phyloP scores from a whole-genome alignment of 208 protist species.

The Acanthamoeba rhysodes region DNA sequence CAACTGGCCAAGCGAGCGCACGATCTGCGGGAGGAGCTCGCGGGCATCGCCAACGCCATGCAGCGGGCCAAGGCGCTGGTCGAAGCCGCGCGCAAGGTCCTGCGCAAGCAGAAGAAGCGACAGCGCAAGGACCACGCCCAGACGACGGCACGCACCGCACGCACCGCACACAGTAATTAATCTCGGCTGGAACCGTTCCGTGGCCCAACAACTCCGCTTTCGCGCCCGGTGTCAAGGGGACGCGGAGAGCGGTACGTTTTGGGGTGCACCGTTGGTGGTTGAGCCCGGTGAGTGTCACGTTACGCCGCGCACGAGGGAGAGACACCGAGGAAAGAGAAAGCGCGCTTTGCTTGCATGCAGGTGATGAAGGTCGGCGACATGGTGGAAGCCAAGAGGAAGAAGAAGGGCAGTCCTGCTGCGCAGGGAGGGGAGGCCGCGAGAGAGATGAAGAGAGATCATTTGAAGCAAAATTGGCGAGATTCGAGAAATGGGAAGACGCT shows the following conservation, averaged over 20 bases:
- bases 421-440: too few relatives aligned
- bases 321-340: background rate
- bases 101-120: conserved; percentile 31
- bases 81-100: conserved; percentile 47
- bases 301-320: too few relatives aligned
- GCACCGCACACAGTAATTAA: background rate
- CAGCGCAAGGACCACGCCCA: background rate
- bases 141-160: too few relatives aligned
- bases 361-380: background rate
- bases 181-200: too few relatives aligned
- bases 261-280: too few relatives aligned
- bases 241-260: too few relatives aligned
- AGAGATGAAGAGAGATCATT: background rate
- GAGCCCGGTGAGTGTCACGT: too few relatives aligned
- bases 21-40: background rate
- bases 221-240: too few relatives aligned
- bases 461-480: conserved; percentile 27
- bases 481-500: background rate
- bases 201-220: too few relatives aligned
- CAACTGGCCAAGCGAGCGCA: background rate
- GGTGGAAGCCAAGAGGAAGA: background rate
- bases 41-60: background rate
- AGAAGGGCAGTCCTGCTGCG: background rate
- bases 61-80: background rate
- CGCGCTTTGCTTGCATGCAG: background rate